Evolutionary conservation across 2,329 filamentous ascomycete genomes (phyloP).

Genomic region (Ophiostoma perfectum): DNA sequence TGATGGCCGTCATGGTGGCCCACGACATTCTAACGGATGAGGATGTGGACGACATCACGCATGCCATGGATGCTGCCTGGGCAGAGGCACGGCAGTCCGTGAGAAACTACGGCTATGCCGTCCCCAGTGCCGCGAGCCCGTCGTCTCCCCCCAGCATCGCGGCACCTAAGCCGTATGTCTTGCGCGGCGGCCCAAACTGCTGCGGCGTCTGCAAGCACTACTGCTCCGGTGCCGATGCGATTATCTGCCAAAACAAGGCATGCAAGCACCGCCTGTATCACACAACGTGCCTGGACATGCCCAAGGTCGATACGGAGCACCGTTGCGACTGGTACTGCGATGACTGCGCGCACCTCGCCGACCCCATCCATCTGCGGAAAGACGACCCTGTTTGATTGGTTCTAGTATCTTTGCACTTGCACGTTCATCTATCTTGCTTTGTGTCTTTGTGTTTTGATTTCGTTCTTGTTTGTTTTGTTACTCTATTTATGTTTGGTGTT

Average conservation of each 20-base stretch:
- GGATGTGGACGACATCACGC: constrained; percentile 41
- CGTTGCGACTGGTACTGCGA: constrained; percentile 40
- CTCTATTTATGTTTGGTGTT: not conserved
- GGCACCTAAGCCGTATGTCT: constrained; percentile 12
- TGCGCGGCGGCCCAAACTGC: constrained; percentile 29
- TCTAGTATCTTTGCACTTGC: not conserved
- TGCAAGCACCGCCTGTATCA: constrained; percentile 46
- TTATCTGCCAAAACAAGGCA: constrained; percentile 49
- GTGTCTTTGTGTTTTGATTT: not conserved
- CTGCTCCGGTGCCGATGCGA: constrained; percentile 33
- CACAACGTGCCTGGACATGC: constrained; percentile 40
- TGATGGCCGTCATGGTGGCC: constrained; percentile 47
- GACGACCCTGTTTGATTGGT: not conserved
- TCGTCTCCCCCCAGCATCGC: constrained; percentile 13
- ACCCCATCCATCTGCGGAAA: constrained; percentile 1
- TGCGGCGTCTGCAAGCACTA: constrained; percentile 44
- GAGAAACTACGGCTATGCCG: not conserved
- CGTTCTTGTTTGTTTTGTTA: not conserved
- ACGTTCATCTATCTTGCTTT: not conserved
- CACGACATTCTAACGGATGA: constrained; percentile 44
- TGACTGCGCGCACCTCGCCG: constrained; percentile 32
- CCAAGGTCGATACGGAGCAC: constrained; percentile 34
- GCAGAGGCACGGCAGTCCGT: constrained; percentile 15
- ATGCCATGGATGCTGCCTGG: constrained; percentile 31
- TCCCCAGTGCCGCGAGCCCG: not conserved